Conservation (phyloP, 2,329 filamentous ascomycete genomes). For the Pyrenophora seminiperda region DNA sequence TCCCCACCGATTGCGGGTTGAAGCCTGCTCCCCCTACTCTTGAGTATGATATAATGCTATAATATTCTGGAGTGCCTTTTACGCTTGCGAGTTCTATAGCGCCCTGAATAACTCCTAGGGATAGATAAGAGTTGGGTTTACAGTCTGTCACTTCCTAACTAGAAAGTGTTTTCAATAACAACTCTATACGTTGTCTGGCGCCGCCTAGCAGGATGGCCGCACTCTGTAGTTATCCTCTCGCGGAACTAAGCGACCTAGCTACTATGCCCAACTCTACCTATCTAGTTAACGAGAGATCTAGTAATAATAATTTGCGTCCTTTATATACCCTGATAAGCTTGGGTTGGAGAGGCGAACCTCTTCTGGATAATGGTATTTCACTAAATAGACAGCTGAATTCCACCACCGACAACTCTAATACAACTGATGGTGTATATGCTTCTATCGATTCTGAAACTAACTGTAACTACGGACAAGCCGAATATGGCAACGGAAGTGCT, state of each 20-base stretch:
- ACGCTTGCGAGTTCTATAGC: constrained; percentile 3
- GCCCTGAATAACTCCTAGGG: constrained; percentile 4
- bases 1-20: no score
- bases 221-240: constrained; percentile 5
- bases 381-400: no score
- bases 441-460: neutral
- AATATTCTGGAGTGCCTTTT: neutral
- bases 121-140: constrained; percentile 7
- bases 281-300: constrained; percentile 2
- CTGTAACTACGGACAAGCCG: constrained; percentile 1
- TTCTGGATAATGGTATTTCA: no score
- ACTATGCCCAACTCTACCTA: constrained; percentile 4
- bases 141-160: constrained; percentile 2
- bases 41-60: neutral
- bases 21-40: no score
- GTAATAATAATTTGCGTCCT: neutral
- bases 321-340: constrained; percentile 2
- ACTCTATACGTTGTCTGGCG: constrained; percentile 2
- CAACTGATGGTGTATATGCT: constrained; percentile 2
- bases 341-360: constrained; percentile 1
- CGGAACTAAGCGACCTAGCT: constrained; percentile 3
- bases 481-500: constrained; percentile 1
- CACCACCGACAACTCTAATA: constrained; percentile 1
- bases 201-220: constrained; percentile 2
- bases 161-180: constrained; percentile 4